A percentile compares a stretch with the other conserved stretches of the same genome.
These are phyloP conservation scores for Candida mattraensis DNA, from an alignment of 805 yeast genomes.

Conservation along the genomic window DNA sequence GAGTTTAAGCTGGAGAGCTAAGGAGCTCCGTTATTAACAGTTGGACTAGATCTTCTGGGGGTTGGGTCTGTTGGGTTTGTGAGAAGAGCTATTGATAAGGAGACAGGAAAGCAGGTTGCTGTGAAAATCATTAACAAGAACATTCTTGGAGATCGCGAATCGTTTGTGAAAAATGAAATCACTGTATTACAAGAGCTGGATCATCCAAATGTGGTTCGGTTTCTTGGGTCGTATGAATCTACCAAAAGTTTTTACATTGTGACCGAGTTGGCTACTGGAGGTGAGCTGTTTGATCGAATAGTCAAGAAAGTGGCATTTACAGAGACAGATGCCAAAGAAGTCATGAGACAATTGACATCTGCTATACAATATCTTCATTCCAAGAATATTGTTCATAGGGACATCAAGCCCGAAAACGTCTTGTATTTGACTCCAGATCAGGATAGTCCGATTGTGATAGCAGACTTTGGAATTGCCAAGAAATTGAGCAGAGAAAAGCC, in stretches of 20 bases:
- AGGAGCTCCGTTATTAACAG: neutral
- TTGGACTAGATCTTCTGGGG: constrained; percentile 68
- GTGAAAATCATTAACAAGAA: constrained; percentile 80
- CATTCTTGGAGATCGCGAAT: constrained; percentile 64
- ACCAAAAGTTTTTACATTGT: constrained; percentile 84
- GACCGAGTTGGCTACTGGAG: constrained; percentile 89
- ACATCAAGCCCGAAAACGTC: constrained; percentile 72
- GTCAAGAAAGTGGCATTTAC: constrained; percentile 74
- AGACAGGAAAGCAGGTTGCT: constrained; percentile 69
- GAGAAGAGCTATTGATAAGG: constrained; percentile 52
- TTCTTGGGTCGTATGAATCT: constrained; percentile 85
- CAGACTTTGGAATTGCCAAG: constrained; percentile 92
- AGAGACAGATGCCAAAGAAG: constrained; percentile 74
- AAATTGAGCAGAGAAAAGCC: constrained; percentile 35
- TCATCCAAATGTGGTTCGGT: constrained; percentile 80
- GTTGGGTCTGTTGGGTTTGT: constrained; percentile 93
- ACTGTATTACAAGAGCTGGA: constrained; percentile 57
- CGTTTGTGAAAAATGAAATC: constrained; percentile 75
- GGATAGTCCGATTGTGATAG: constrained; percentile 66
- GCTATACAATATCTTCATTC: constrained; percentile 76
- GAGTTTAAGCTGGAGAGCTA: constrained; percentile 1
- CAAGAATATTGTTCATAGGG: constrained; percentile 70
- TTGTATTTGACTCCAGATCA: constrained; percentile 55
- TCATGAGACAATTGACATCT: constrained; percentile 65
- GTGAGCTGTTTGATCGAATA: constrained; percentile 86